Evolutionary conservation across 257 asterid genomes (phyloP).

Genomic region (Solanum medicagineum): DNA sequence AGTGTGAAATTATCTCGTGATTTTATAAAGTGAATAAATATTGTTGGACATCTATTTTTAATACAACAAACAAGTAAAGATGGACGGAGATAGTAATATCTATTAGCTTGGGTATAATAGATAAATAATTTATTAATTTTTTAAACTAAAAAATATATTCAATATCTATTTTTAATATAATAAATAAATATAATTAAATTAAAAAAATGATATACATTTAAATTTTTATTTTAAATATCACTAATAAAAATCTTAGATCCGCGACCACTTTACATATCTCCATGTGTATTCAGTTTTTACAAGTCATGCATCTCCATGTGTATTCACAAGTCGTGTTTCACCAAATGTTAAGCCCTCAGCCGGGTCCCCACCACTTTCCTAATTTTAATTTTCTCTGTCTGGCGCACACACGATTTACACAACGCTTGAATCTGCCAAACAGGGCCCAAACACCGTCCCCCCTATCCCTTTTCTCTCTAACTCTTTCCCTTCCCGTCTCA

Average conservation of each 20-base stretch:
- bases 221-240: accelerated
- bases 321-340: neutral
- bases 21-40: too few species aligned
- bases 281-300: neutral
- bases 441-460: neutral
- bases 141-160: too few species aligned
- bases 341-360: neutral
- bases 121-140: too few species aligned
- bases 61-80: too few species aligned
- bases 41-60: too few species aligned
- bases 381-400: neutral
- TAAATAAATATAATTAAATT: too few species aligned
- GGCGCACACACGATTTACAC: neutral
- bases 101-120: too few species aligned
- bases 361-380: neutral
- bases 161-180: too few species aligned
- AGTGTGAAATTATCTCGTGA: too few species aligned
- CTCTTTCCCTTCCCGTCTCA: neutral
- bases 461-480: neutral
- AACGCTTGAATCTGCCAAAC: neutral
- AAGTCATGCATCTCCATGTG: neutral
- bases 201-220: too few species aligned
- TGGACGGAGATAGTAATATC: too few species aligned
- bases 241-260: neutral
- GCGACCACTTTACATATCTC: neutral